Evolutionary conservation across 108 stramenopile species (phyloP).

Genomic region (Nitzschia inconspicua): DNA sequence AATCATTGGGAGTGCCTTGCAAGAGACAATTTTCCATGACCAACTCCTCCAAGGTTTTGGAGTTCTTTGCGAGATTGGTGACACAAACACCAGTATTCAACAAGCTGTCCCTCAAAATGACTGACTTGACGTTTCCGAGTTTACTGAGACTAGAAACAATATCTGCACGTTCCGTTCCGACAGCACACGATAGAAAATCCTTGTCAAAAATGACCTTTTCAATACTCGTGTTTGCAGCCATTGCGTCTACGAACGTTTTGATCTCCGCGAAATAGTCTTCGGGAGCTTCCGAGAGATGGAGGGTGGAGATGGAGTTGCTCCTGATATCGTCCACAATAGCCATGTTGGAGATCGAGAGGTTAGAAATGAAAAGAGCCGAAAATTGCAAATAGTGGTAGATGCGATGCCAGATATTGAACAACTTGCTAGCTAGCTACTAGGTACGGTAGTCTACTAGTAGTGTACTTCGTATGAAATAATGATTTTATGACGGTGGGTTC

Average conservation of each 20-base stretch:
- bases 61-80: not conserved
- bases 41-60: not conserved
- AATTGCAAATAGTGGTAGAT: too few relatives aligned
- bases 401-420: too few relatives aligned
- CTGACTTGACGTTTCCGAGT: not conserved
- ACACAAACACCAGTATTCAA: slow-evolving; percentile 1
- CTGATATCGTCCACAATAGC: slow-evolving; percentile 3
- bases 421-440: too few relatives aligned
- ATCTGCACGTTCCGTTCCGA: not conserved
- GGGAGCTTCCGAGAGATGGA: slow-evolving; percentile 1
- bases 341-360: too few relatives aligned
- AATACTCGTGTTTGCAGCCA: slow-evolving; percentile 4
- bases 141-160: not conserved
- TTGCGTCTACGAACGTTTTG: not conserved
- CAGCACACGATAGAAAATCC: not conserved
- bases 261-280: not conserved
- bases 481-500: too few relatives aligned
- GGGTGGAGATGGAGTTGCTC: not conserved
- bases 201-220: slow-evolving; percentile 4
- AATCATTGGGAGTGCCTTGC: slow-evolving; percentile 2
- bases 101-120: not conserved
- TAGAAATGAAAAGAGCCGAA: too few relatives aligned
- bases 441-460: too few relatives aligned
- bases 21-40: not conserved
- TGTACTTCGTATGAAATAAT: too few relatives aligned